These are phyloP conservation scores for Candida sp. DNA, from an alignment of 1,139 yeast genomes.

Conservation along the genomic window DNA sequence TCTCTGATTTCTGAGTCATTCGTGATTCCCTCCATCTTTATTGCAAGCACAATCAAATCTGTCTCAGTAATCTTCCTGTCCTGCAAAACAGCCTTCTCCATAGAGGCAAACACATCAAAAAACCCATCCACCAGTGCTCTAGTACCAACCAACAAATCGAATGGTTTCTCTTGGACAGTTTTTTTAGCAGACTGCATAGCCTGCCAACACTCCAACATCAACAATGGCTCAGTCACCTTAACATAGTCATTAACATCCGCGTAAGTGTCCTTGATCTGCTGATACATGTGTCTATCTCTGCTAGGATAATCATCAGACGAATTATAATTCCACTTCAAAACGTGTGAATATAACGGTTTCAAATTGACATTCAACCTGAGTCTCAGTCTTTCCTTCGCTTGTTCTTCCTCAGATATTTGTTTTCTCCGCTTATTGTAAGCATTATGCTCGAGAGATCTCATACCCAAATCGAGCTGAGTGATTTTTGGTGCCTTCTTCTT, in stretches of 20 bases:
- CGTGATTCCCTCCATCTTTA: conserved; percentile 31
- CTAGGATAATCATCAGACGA: conserved; percentile 61
- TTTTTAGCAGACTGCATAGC: conserved; percentile 77
- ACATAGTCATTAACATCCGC: conserved; percentile 65
- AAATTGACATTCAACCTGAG: conserved; percentile 78
- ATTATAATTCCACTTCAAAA: conserved; percentile 81
- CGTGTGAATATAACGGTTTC: conserved; percentile 70
- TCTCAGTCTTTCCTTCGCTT: conserved; percentile 81
- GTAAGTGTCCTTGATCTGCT: conserved; percentile 50
- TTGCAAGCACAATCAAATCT: conserved; percentile 76
- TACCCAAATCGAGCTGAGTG: conserved; percentile 42
- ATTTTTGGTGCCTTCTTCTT: conserved; percentile 38
- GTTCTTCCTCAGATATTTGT: conserved; percentile 44
- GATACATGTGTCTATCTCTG: conserved; percentile 43
- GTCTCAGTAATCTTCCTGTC: conserved; percentile 70
- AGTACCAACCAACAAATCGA: conserved; percentile 74
- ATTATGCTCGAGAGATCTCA: conserved; percentile 29
- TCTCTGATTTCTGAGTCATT: conserved; percentile 17
- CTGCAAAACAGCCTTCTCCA: conserved; percentile 53
- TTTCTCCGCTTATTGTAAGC: conserved; percentile 14
- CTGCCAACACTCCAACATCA: conserved; percentile 95
- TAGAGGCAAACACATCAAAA: conserved; percentile 86
- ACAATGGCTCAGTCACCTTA: conserved; percentile 73
- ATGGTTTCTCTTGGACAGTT: conserved; percentile 66
- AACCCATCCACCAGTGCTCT: conserved; percentile 86